Evolutionary conservation across 1,139 yeast species (phyloP), one percentile per base, ranked within the genome.

Genomic region (Pichia sp.): DNA sequence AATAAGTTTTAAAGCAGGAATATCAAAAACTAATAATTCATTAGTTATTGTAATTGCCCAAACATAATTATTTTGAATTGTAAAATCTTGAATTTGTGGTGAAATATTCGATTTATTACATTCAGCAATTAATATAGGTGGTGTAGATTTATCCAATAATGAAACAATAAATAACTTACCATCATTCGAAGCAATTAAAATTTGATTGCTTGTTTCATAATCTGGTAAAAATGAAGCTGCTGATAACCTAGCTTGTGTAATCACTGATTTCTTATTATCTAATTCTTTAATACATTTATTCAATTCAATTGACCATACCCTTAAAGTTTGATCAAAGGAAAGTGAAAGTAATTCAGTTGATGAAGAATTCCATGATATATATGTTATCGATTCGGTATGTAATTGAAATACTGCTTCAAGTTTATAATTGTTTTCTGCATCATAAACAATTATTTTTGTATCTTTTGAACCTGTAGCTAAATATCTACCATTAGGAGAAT

Each of bases 381-480:
- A 80, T 29, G 85, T 69, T 2, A 88, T 79, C 1, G 89, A 79
- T 46, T 74, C 77, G 0, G 63, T 61, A 49, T 76, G 80, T 3
- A 76, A 78, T 6, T 57, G 55, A 9, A 76, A 60, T 11, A 57
- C 59, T 31, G 59, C 56, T 31, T 61, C 53, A 2, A 76, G 63
- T 40, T 66, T 66, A 57, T 78, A 84, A 38, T 72, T 67, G 33
- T 74, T 64, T 5, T 63, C 55, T 1, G 81, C 86, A 56, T 80
- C 83, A 64, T 86, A 86, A 15, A 88, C 68, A 24, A 78, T 65
- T 28, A 87, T 67, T 22, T 72, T 68, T 5, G 79, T 74, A 55
- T 86, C 94, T 18, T 78, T 72, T 10, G 93, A 80, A 0, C 91
- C 87, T 0, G 91, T 75, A 9, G 87, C 95, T 38, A 89, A 64